These are phyloP conservation scores for Elongisporangium anandrum DNA, from an alignment of 352 stramenopile genomes.

Conservation along the genomic window DNA sequence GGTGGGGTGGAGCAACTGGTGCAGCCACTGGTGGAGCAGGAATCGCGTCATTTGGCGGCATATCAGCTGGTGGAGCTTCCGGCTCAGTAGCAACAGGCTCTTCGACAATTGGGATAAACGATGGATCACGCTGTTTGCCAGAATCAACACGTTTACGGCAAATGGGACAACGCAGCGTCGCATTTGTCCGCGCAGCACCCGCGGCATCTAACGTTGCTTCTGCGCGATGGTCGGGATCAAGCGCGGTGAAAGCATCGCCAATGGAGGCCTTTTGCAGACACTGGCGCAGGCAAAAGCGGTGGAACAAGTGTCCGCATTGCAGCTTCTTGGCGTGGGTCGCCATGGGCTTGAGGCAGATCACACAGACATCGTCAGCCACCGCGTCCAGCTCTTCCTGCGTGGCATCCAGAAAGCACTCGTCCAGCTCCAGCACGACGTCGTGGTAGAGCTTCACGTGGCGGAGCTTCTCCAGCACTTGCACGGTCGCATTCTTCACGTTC, in stretches of 20 bases:
- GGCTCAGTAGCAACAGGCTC: slow-evolving; percentile 7
- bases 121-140: slow-evolving; percentile 19
- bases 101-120: slow-evolving; percentile 1
- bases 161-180: slow-evolving; percentile 50
- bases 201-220: slow-evolving; percentile 11
- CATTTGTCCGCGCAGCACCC: slow-evolving; percentile 9
- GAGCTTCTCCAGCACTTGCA: slow-evolving; percentile 58
- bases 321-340: slow-evolving; percentile 65
- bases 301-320: slow-evolving; percentile 67
- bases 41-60: background rate
- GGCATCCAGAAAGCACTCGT: slow-evolving; percentile 58
- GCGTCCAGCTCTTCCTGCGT: slow-evolving; percentile 44
- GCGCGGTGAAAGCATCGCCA: slow-evolving; percentile 43
- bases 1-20: slow-evolving; percentile 4
- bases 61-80: slow-evolving; percentile 5
- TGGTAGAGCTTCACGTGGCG: slow-evolving; percentile 70
- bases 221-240: slow-evolving; percentile 25
- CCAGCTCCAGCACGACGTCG: slow-evolving; percentile 64
- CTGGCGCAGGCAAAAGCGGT: slow-evolving; percentile 68
- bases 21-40: background rate
- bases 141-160: slow-evolving; percentile 59
- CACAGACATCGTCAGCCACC: slow-evolving; percentile 71
- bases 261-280: slow-evolving; percentile 67
- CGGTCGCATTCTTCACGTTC: slow-evolving; percentile 77
- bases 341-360: slow-evolving; percentile 78